Evolutionary conservation across 768 basidiomycete species (phyloP).

Genomic region (Hirschioporus abietinus): DNA sequence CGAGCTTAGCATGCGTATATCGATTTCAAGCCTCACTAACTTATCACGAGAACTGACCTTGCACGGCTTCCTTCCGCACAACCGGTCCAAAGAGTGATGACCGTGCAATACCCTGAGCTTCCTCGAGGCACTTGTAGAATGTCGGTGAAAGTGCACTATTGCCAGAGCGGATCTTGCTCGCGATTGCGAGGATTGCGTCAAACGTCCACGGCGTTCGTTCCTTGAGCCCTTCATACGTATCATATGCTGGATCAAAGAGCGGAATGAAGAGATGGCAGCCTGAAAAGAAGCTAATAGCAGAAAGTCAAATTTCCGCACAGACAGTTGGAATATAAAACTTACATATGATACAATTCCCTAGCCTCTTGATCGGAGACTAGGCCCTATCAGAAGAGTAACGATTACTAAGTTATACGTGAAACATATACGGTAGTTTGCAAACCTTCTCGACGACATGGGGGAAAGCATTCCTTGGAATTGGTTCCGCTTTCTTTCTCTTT

Average conservation of each 20-base stretch:
- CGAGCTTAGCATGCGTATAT: background rate
- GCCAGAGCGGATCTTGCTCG: conserved; percentile 87
- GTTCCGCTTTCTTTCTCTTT: conserved; percentile 81
- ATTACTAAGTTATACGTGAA: background rate
- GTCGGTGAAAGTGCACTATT: conserved; percentile 80
- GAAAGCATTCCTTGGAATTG: conserved; percentile 79
- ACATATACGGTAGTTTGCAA: conserved; percentile 8
- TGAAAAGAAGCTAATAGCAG: conserved; percentile 72
- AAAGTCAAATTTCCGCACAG: conserved; percentile 19
- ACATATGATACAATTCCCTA: conserved; percentile 90
- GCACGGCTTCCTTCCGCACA: conserved; percentile 91
- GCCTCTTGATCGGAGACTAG: conserved; percentile 84
- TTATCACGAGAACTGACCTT: conserved; percentile 46
- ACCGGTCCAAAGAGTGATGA: conserved; percentile 92
- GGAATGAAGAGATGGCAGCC: conserved; percentile 97
- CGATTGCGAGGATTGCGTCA: conserved; percentile 88
- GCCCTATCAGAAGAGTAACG: conserved; percentile 43
- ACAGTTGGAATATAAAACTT: conserved; percentile 23
- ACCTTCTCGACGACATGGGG: conserved; percentile 89
- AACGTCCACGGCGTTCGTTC: conserved; percentile 95
- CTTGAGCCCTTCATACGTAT: conserved; percentile 88
- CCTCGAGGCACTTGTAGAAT: conserved; percentile 88
- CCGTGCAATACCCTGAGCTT: conserved; percentile 93
- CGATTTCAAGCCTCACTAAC: background rate
- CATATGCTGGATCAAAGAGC: conserved; percentile 87